Evolutionary conservation across 768 basidiomycete genomes (phyloP).

Genomic region (Hericium erinaceus): DNA sequence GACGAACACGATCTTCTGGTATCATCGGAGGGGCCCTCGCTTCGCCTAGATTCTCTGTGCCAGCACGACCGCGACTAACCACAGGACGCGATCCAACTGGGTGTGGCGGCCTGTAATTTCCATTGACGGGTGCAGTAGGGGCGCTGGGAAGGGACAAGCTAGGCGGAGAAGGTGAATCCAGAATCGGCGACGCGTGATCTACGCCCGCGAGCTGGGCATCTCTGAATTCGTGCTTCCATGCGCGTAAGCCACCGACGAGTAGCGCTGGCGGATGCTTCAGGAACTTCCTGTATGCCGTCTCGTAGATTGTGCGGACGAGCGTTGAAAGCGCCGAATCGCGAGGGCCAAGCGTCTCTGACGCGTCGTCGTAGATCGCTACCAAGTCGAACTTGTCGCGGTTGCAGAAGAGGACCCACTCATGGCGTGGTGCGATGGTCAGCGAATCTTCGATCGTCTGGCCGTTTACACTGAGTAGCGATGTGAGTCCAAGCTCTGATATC

Average conservation of each 20-base stretch:
- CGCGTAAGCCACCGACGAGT: conserved; percentile 75
- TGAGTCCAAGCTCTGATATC: not conserved
- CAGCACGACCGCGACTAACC: conserved; percentile 5
- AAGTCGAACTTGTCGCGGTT: conserved; percentile 86
- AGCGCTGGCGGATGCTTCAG: conserved; percentile 72
- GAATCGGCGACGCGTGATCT: conserved; percentile 2
- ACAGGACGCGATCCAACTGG: conserved; percentile 4
- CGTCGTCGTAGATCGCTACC: conserved; percentile 75
- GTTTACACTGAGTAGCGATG: conserved; percentile 40
- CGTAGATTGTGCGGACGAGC: conserved; percentile 63
- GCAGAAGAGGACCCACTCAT: conserved; percentile 66
- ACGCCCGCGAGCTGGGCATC: conserved; percentile 26
- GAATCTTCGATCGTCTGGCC: conserved; percentile 64
- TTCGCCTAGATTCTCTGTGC: conserved; percentile 13
- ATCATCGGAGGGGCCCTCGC: conserved; percentile 13
- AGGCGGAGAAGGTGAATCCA: not conserved
- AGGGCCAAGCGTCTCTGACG: conserved; percentile 42
- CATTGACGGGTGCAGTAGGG: not conserved
- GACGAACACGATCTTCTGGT: conserved; percentile 10
- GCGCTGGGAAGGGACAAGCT: not conserved
- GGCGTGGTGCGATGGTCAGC: conserved; percentile 56
- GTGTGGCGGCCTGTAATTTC: conserved; percentile 4
- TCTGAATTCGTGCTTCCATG: conserved; percentile 61
- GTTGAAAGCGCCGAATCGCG: conserved; percentile 43
- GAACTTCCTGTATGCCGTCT: conserved; percentile 61